Conservation (phyloP, 257 asterid genomes). For the Solanum chaucha region DNA sequence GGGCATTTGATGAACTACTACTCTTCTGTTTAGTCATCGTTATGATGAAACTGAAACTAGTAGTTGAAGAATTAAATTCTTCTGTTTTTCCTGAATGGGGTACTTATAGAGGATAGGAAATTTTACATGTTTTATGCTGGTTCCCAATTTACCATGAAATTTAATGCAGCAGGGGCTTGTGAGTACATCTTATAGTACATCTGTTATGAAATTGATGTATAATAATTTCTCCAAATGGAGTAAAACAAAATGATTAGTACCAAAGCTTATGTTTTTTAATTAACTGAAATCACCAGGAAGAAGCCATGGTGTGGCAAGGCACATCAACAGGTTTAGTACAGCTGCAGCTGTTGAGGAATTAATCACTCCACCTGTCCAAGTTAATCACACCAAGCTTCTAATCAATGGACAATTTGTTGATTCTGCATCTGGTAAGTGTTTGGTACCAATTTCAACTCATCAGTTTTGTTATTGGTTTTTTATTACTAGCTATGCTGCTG, state of each 20-base stretch:
- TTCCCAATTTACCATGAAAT: neutral
- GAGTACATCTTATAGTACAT: neutral
- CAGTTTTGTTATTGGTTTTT: neutral
- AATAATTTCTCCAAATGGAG: neutral
- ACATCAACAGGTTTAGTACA: constrained; percentile 31
- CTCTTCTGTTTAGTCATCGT: neutral
- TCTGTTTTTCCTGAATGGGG: neutral
- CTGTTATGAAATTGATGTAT: neutral
- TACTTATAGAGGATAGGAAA: no score
- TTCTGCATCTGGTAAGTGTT: constrained; percentile 63
- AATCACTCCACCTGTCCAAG: constrained; percentile 36
- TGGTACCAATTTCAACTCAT: neutral
- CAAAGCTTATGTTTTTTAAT: neutral
- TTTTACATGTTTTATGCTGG: neutral
- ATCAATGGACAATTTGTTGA: constrained; percentile 73
- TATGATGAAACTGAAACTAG: neutral
- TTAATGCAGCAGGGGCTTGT: neutral
- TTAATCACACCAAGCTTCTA: constrained; percentile 54
- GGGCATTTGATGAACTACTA: neutral
- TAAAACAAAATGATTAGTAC: neutral
- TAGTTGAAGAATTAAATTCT: neutral
- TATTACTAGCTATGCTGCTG: neutral
- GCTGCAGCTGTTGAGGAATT: constrained; percentile 47
- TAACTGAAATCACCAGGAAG: constrained; percentile 20
- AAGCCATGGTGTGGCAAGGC: constrained; percentile 21